These are phyloP conservation scores for Diversispora eburnea DNA, from an alignment of 192 early-diverging fungal species.

Conservation along the genomic window DNA sequence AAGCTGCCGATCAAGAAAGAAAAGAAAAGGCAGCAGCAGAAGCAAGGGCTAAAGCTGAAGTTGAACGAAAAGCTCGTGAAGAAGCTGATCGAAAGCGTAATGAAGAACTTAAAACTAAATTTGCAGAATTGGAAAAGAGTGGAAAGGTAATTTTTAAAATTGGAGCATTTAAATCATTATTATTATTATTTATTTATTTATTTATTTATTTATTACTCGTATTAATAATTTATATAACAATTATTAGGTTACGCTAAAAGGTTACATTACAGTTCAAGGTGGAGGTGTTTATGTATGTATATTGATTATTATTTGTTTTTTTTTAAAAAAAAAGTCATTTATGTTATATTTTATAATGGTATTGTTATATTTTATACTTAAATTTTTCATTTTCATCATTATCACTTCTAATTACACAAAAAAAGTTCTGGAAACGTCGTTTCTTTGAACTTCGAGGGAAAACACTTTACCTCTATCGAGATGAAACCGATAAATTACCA, in stretches of 20 bases:
- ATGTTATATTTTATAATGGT: background rate
- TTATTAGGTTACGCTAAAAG: conserved; percentile 32
- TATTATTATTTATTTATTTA: conserved; percentile 23
- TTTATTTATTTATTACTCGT: conserved; percentile 31
- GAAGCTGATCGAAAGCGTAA: conserved; percentile 42
- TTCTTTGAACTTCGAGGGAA: conserved; percentile 55
- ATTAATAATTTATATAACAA: background rate
- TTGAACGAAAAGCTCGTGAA: conserved; percentile 36
- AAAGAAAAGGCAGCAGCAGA: conserved; percentile 42
- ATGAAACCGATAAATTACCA: conserved; percentile 41
- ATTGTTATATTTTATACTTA: background rate
- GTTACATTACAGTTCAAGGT: conserved; percentile 46
- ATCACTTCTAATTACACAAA: conserved; percentile 1
- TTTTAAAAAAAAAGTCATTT: conserved; percentile 5
- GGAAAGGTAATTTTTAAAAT: conserved; percentile 37
- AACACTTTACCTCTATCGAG: conserved; percentile 46
- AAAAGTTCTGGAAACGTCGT: conserved; percentile 57
- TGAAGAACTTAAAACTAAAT: conserved; percentile 23
- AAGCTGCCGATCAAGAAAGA: conserved; percentile 35
- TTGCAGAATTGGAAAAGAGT: conserved; percentile 35
- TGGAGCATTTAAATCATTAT: background rate
- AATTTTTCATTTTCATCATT: background rate
- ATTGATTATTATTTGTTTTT: background rate
- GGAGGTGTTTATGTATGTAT: conserved; percentile 34
- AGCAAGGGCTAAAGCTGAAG: conserved; percentile 49